Conservation (phyloP, 2,329 filamentous ascomycete genomes). For the Beauveria australis region DNA sequence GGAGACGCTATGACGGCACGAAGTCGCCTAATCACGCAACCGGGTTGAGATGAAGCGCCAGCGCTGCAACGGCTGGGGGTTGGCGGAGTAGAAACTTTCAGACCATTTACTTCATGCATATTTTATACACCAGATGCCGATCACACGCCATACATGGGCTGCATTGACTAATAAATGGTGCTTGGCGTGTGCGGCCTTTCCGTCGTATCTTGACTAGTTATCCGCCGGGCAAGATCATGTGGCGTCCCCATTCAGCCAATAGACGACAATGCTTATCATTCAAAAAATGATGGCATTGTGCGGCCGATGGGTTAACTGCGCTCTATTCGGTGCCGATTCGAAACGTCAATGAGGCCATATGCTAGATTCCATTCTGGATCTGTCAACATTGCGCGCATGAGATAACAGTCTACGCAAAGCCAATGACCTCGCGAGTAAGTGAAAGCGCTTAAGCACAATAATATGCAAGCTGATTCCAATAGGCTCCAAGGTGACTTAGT, state of each 20-base stretch:
- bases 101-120: neutral
- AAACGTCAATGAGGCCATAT: neutral
- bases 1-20: conserved; percentile 1
- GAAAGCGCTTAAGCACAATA: too few species aligned
- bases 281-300: neutral
- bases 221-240: conserved; percentile 38
- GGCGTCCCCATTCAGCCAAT: conserved; percentile 27
- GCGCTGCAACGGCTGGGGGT: neutral
- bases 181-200: neutral
- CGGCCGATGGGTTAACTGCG: neutral
- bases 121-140: neutral
- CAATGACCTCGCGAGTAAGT: too few species aligned
- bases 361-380: too few species aligned
- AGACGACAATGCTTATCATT: neutral
- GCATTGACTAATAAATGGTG: neutral
- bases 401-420: too few species aligned
- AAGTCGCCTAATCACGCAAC: neutral
- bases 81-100: neutral
- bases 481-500: too few species aligned
- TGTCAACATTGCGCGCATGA: too few species aligned
- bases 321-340: neutral
- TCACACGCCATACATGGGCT: neutral
- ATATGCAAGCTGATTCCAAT: too few species aligned
- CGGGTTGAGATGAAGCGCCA: neutral
- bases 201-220: conserved; percentile 32